Conservation (phyloP, 768 basidiomycete genomes). For the Amanita phalloides region DNA sequence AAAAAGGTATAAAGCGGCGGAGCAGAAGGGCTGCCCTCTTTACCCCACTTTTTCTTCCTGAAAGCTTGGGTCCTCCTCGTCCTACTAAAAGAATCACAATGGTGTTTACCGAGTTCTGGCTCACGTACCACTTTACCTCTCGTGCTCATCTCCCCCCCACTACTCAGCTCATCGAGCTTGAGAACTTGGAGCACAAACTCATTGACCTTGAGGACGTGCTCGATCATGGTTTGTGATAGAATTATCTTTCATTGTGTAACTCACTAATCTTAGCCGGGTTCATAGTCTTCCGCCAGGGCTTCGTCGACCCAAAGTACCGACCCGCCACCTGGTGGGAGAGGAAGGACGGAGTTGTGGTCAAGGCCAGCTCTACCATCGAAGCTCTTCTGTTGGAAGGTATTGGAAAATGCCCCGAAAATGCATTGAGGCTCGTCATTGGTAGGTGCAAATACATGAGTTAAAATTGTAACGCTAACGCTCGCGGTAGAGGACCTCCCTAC, state of each 20-base stretch:
- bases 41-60: neutral
- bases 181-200: constrained; percentile 27
- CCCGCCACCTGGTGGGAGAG: constrained; percentile 35
- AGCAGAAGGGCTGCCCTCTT: too few species aligned
- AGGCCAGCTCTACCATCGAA: constrained; percentile 23
- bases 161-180: constrained; percentile 37
- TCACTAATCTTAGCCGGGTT: constrained; percentile 12
- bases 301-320: constrained; percentile 31
- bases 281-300: constrained; percentile 32
- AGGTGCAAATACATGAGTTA: constrained; percentile 5
- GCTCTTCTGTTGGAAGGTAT: constrained; percentile 24
- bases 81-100: neutral
- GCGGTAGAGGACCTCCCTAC: constrained; percentile 27
- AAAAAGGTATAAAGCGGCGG: neutral
- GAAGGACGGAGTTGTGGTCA: constrained; percentile 24
- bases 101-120: constrained; percentile 29
- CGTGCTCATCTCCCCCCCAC: constrained; percentile 28
- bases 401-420: constrained; percentile 31
- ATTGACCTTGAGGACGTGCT: constrained; percentile 37
- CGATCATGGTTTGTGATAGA: constrained; percentile 23
- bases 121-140: constrained; percentile 37
- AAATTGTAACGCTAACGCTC: neutral
- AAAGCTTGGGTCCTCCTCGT: neutral
- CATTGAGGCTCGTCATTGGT: constrained; percentile 37
- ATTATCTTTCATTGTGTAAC: neutral